phyloP scores from a whole-genome alignment of 164 flowering plant species.

The Vitis vinifera region DNA sequence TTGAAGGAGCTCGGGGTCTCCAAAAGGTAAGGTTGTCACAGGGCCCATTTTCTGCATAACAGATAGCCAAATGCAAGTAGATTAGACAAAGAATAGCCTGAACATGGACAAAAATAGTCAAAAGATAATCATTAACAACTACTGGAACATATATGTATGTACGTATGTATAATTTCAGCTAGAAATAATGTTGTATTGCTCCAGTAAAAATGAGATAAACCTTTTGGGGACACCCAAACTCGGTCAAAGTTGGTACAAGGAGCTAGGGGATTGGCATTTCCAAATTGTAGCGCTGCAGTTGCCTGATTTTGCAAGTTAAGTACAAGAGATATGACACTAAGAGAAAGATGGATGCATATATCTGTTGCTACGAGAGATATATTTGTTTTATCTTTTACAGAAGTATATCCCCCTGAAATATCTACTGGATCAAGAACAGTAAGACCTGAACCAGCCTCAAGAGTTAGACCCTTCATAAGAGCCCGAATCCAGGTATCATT shows the following conservation, averaged over 20 bases:
- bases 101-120: background rate
- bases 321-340: constrained; percentile 80
- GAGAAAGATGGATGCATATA: constrained; percentile 75
- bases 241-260: constrained; percentile 80
- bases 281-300: constrained; percentile 68
- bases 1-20: constrained; percentile 96
- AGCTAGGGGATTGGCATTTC: constrained; percentile 74
- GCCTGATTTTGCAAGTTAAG: constrained; percentile 85
- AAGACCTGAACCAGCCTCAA: constrained; percentile 98
- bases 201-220: constrained; percentile 29
- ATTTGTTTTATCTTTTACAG: constrained; percentile 85
- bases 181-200: background rate
- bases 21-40: constrained; percentile 74
- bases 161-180: background rate
- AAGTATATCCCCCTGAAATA: constrained; percentile 88
- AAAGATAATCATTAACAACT: background rate
- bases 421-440: constrained; percentile 91
- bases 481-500: constrained; percentile 91
- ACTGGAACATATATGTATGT: too few relatives aligned
- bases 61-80: background rate
- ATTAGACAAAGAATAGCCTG: background rate
- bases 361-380: constrained; percentile 78
- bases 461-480: constrained; percentile 76
- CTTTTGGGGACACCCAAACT: constrained; percentile 85
- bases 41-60: constrained; percentile 58